phyloP scores from a whole-genome alignment of 148 eudicot species.

The Camellia lanceoleosa region DNA sequence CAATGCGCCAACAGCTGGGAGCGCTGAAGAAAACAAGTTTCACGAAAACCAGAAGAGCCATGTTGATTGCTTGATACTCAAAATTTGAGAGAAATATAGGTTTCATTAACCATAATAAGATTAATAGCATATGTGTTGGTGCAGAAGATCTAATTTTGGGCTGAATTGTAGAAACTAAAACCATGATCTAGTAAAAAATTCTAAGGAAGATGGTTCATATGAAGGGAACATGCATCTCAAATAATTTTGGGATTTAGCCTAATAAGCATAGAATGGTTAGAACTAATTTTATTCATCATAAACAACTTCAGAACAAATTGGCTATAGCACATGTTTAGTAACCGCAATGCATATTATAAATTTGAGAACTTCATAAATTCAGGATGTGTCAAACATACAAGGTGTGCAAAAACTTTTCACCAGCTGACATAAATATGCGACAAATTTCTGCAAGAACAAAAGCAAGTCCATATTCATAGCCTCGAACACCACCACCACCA shows the following conservation, averaged over 20 bases:
- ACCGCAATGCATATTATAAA: conserved; percentile 4
- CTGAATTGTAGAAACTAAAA: neutral
- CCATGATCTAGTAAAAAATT: neutral
- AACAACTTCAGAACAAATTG: conserved; percentile 7
- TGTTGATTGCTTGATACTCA: neutral
- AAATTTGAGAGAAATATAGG: neutral
- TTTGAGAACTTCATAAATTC: neutral
- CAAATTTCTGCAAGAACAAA: conserved; percentile 94
- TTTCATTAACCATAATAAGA: neutral
- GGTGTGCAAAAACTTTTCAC: conserved; percentile 86
- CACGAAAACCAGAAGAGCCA: neutral
- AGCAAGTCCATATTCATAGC: conserved; percentile 78
- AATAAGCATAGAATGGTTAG: neutral
- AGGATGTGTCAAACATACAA: conserved; percentile 46
- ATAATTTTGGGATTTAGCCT: neutral
- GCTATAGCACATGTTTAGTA: neutral
- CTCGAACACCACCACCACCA: conserved; percentile 71
- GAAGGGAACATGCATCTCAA: neutral
- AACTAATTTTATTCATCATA: neutral
- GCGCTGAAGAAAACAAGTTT: neutral
- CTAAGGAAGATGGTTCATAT: neutral
- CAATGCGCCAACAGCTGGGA: neutral
- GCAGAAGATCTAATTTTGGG: neutral
- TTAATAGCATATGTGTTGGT: neutral
- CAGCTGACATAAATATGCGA: conserved; percentile 71